Evolutionary conservation across 495 filamentous ascomycete species (phyloP), one percentile per base, ranked within the genome.

Genomic region (Filosporella fistucella): DNA sequence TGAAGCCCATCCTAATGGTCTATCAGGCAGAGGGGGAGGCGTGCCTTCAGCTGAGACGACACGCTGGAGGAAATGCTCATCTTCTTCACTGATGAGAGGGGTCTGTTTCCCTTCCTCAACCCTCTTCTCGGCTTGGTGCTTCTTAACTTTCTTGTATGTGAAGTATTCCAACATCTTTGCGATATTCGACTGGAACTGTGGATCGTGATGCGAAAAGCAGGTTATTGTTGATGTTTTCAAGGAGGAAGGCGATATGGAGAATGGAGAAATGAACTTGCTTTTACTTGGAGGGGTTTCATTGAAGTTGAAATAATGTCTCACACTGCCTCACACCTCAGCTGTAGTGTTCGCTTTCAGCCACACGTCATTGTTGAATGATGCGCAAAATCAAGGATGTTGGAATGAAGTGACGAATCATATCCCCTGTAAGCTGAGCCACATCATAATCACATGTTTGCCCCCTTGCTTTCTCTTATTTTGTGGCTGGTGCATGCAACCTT

Each of bases 61-160:
- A 5, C 59, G 41, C 24, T 35, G 34, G 35, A 62, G 47, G 36
- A 62, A 62, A 20, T 49, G 12, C 44, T 54, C 56, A 43, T 62
- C 59, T 40, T 62, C 59, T 37, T 54, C 40, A 37, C 29, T 56
- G 11, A 62, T 33, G n/a, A 62, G 24, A n/a, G 38, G n/a, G 1
- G 35, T 20, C 3, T 23, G n/a, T 17, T 23, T 18, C 4, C 34
- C 14, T 10, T 17, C 21, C 8, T 22, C 51, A 21, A 24, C 51
- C 22, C 65, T 68, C 57, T 70, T 59, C 49, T 62, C 63, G 5
- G 62, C 69, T 35, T 65, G 67, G 51, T 68, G 61, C 60, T 74
- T 73, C 63, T 74, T 75, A 48, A 62, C 48, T 40, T 74, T 74
- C 56, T 74, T 75, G 61, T 60, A 70, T 6, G 63, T 60, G 56